Evolutionary conservation across 2,329 filamentous ascomycete species (phyloP), one percentile per base, ranked within the genome.

Genomic region (Volutella citrinella): DNA sequence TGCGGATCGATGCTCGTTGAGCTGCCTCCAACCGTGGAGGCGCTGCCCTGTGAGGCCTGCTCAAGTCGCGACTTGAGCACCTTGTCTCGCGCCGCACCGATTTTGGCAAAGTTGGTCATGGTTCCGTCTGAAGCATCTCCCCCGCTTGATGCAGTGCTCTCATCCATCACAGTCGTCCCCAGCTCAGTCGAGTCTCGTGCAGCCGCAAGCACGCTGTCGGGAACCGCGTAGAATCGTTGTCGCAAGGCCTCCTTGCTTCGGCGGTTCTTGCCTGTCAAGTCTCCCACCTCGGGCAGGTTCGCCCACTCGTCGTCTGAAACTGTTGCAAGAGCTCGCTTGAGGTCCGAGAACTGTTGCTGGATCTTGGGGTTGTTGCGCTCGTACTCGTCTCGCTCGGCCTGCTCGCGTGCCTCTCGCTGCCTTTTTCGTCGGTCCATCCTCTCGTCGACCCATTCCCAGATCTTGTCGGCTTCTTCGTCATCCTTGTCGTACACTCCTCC

Each of bases 351-450:
- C 62, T 98, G 93, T 50, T 96, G 87, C 57, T 95, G 87, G 32
- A 98, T 96, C 66, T 97, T 98, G 11, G 93, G 93, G 60, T 98
- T 97, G 61, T 95, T 91, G 51, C 84, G 82, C 69, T 98, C 91
- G 74, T 95, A 95, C 56, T 97, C 90, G 59, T 95, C 88, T 61
- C 76, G 80, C 71, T 98, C 91, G 68, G 87, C 78, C 60, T 85
- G 73, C 65, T 98, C 93, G 62, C 93, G 88, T 59, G 83, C 84
- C 84, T 98, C 93, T 79, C 93, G 95, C 78, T 91, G 82, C 50
- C 77, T 76, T 69, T 84, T 94, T 45, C 93, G 75, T 49, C 93
- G 78, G 48, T 94, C 90, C 91, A 98, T 97, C 66, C 86, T 91
- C 70, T 96, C 93, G 55, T 98, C 93, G 45, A 98, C 87, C 57